Conservation (phyloP, 106 monocot species). For the Allium fistulosum region DNA sequence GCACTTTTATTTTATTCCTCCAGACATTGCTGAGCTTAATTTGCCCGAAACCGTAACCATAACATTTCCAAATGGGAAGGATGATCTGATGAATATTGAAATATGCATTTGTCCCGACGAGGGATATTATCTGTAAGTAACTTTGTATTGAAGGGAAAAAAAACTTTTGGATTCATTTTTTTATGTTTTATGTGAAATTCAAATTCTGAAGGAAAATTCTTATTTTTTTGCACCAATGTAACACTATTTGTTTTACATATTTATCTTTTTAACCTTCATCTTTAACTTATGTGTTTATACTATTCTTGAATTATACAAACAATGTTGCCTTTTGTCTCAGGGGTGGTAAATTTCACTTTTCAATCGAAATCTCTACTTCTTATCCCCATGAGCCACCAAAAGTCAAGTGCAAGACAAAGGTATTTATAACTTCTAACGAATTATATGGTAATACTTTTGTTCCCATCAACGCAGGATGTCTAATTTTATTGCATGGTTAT, state of each 20-base stretch:
- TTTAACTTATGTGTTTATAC: neutral
- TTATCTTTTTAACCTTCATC: neutral
- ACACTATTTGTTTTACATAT: neutral
- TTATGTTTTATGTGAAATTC: no score
- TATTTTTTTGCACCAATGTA: no score
- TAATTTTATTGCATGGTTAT: neutral
- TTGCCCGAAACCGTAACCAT: conserved; percentile 60
- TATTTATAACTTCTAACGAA: conserved; percentile 4
- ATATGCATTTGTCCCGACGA: conserved; percentile 66
- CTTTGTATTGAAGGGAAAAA: neutral
- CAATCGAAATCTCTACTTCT: conserved; percentile 69
- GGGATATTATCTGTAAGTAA: conserved; percentile 76
- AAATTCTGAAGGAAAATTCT: no score
- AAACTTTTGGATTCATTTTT: no score
- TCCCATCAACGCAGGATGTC: neutral
- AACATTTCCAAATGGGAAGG: conserved; percentile 82
- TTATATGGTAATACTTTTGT: neutral
- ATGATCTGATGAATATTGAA: conserved; percentile 90
- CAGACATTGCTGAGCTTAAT: conserved; percentile 79
- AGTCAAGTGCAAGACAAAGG: conserved; percentile 99
- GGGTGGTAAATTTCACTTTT: conserved; percentile 66
- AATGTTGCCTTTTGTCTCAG: conserved; percentile 15
- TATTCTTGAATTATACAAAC: no score
- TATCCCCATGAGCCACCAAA: conserved; percentile 95
- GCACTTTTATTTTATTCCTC: conserved; percentile 1